These are phyloP conservation scores for Stenocarpella maydis DNA, from an alignment of 2,329 filamentous ascomycete species.

Conservation along the genomic window DNA sequence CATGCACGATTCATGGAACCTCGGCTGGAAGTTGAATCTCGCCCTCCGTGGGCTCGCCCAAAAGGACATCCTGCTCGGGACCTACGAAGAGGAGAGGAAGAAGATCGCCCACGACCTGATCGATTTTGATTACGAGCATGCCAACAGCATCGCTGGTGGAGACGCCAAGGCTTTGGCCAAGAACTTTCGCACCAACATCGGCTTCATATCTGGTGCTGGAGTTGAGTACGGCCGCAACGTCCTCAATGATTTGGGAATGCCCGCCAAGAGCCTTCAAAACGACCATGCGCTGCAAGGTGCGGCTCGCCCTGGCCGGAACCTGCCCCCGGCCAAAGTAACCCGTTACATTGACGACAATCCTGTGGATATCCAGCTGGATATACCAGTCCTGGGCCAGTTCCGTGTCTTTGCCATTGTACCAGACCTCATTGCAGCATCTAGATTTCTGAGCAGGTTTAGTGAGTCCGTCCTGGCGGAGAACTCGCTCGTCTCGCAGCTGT, in stretches of 20 bases:
- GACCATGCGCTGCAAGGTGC: conserved; percentile 35
- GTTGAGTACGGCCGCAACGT: conserved; percentile 52
- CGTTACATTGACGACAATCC: conserved; percentile 63
- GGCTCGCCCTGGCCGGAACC: conserved; percentile 41
- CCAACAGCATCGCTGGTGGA: conserved; percentile 66
- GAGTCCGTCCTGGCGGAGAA: conserved; percentile 57
- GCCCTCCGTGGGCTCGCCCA: conserved; percentile 65
- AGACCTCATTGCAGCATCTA: conserved; percentile 27
- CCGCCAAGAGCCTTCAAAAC: conserved; percentile 16
- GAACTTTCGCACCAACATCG: conserved; percentile 75
- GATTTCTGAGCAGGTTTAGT: conserved; percentile 45
- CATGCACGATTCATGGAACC: conserved; percentile 69
- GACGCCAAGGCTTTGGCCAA: conserved; percentile 69
- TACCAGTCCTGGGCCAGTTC: conserved; percentile 62
- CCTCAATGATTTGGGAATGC: neutral
- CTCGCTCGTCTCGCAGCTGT: conserved; percentile 67
- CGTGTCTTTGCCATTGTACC: conserved; percentile 56
- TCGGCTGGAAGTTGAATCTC: conserved; percentile 61
- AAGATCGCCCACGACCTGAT: conserved; percentile 69
- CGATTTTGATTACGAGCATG: conserved; percentile 66
- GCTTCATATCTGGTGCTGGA: conserved; percentile 77
- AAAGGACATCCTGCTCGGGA: conserved; percentile 59
- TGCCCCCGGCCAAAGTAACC: conserved; percentile 58
- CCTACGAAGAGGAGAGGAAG: conserved; percentile 69
- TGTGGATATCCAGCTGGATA: conserved; percentile 61